These are phyloP conservation scores for Chaetomium fimeti DNA, from an alignment of 495 filamentous ascomycete species.

Conservation along the genomic window DNA sequence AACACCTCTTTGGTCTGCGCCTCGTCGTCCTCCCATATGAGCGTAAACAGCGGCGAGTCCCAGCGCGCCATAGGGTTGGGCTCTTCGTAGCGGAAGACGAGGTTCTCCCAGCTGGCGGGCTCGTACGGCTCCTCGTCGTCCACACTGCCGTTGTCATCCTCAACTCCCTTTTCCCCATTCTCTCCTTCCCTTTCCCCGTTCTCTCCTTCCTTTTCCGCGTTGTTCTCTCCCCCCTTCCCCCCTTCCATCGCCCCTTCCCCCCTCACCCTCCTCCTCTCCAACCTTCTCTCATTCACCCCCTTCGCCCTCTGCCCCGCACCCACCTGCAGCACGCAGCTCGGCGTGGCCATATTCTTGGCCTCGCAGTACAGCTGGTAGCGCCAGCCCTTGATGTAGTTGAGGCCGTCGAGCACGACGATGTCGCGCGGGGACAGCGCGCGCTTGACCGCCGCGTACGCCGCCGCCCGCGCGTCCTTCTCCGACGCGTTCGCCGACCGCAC, in stretches of 20 bases:
- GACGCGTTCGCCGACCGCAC: constrained; percentile 56
- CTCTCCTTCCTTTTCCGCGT: constrained; percentile 16
- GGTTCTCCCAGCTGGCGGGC: constrained; percentile 76
- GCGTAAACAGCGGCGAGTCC: constrained; percentile 92
- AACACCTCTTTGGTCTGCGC: constrained; percentile 44
- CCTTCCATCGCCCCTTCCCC: constrained; percentile 10
- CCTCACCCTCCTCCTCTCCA: constrained; percentile 29
- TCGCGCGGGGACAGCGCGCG: constrained; percentile 71
- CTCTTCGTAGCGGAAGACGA: constrained; percentile 94
- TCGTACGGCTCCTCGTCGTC: constrained; percentile 59
- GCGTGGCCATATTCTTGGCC: constrained; percentile 79
- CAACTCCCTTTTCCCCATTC: constrained; percentile 1
- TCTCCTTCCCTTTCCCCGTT: not conserved
- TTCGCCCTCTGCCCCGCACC: constrained; percentile 67
- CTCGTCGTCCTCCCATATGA: constrained; percentile 73
- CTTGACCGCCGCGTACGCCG: constrained; percentile 82
- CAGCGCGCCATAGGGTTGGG: constrained; percentile 92
- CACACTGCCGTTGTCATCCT: not conserved
- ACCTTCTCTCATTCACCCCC: constrained; percentile 55
- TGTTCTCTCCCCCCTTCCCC: not conserved
- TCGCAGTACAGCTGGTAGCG: constrained; percentile 95
- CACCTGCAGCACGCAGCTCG: constrained; percentile 82
- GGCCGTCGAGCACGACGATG: constrained; percentile 83
- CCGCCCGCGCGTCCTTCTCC: constrained; percentile 91
- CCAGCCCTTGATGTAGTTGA: constrained; percentile 98